A percentile compares a stretch with the other conserved stretches of the same genome.
phyloP scores from a whole-genome alignment of 2,329 filamentous ascomycete genomes.

The Trichoderma aggressivum region DNA sequence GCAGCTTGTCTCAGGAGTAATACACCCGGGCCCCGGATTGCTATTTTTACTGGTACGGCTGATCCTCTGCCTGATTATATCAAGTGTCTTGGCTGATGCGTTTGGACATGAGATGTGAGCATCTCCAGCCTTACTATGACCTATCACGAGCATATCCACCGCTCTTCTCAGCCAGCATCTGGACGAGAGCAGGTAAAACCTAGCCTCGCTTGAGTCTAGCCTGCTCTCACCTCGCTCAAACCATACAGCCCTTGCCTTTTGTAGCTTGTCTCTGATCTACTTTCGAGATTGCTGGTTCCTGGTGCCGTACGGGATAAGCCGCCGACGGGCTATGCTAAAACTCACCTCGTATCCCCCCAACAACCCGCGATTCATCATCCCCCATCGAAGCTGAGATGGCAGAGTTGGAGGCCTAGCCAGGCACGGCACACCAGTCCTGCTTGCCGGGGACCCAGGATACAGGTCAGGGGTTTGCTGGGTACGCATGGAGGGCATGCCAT shows the following conservation, averaged over 20 bases:
- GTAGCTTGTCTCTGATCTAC: background rate
- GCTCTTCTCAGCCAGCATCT: background rate
- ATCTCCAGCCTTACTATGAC: constrained; percentile 5
- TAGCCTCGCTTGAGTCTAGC: constrained; percentile 4
- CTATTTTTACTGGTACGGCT: background rate
- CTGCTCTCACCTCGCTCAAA: background rate
- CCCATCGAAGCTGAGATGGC: background rate
- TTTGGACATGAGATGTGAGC: background rate
- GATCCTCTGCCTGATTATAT: background rate
- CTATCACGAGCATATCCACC: constrained; percentile 10
- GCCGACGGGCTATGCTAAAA: background rate
- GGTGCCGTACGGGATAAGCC: background rate
- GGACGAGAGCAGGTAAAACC: background rate
- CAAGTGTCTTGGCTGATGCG: background rate
- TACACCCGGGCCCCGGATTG: background rate
- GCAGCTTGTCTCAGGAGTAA: background rate
- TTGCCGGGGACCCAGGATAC: background rate
- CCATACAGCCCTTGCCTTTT: background rate
- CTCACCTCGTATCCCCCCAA: background rate
- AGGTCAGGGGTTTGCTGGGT: background rate
- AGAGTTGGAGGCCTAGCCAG: background rate
- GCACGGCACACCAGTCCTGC: constrained; percentile 2
- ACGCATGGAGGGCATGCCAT: constrained; percentile 14
- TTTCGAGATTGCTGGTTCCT: constrained; percentile 1
- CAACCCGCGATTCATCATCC: background rate